These are phyloP conservation scores for Talaromyces sp. DNA, from an alignment of 2,329 filamentous ascomycete genomes.

Conservation along the genomic window DNA sequence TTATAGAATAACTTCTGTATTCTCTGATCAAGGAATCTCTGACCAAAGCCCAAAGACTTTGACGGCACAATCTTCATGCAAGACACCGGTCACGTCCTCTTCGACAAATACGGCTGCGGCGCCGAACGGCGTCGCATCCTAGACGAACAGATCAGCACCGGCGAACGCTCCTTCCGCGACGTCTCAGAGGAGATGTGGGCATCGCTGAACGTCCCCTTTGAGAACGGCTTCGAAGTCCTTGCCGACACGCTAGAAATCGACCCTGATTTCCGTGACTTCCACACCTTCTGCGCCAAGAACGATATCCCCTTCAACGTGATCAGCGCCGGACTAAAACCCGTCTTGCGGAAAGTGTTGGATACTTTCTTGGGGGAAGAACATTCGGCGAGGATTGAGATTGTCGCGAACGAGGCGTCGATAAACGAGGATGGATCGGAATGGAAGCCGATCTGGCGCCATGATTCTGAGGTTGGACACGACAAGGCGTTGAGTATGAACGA, in stretches of 20 bases:
- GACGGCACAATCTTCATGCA: constrained; percentile 69
- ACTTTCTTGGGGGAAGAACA: constrained; percentile 59
- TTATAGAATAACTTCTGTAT: no score
- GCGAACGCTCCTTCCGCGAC: constrained; percentile 62
- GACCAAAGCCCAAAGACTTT: constrained; percentile 49
- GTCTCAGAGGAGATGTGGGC: constrained; percentile 70
- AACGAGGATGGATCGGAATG: constrained; percentile 48
- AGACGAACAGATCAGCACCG: constrained; percentile 60
- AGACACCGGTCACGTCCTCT: constrained; percentile 64
- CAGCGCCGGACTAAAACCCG: constrained; percentile 61
- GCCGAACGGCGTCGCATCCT: constrained; percentile 51
- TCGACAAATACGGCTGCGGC: constrained; percentile 62
- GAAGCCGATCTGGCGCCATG: constrained; percentile 64
- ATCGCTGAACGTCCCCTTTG: constrained; percentile 61
- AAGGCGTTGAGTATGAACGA: constrained; percentile 62
- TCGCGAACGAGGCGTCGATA: constrained; percentile 63
- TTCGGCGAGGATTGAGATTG: constrained; percentile 58
- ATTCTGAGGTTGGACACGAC: constrained; percentile 61
- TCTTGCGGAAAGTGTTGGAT: constrained; percentile 58
- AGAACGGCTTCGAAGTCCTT: constrained; percentile 63
- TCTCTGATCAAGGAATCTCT: neutral
- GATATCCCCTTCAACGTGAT: constrained; percentile 65
- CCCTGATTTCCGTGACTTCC: constrained; percentile 58
- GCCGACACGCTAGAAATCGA: constrained; percentile 59
- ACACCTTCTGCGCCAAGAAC: constrained; percentile 59